These are phyloP conservation scores for Mycena rosella DNA, from an alignment of 768 basidiomycete species.

Conservation along the genomic window DNA sequence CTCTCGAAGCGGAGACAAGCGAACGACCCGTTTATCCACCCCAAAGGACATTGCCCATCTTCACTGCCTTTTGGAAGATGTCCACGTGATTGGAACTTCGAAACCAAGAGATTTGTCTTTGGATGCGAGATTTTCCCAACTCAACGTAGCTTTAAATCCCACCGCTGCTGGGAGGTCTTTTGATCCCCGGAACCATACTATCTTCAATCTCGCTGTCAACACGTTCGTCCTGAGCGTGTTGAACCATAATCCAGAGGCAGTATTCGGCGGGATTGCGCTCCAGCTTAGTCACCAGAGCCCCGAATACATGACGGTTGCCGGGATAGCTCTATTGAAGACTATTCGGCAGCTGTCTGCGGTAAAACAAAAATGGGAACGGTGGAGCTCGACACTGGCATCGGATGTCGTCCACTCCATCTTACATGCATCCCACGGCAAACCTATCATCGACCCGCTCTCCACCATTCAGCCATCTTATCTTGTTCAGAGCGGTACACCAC, in stretches of 20 bases:
- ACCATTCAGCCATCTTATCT: slow-evolving; percentile 88
- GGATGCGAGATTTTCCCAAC: slow-evolving; percentile 17
- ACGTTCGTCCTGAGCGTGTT: slow-evolving; percentile 6
- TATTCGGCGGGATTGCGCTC: slow-evolving; percentile 21
- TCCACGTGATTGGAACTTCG: slow-evolving; percentile 19
- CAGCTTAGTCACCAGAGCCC: slow-evolving; percentile 58
- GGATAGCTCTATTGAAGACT: slow-evolving; percentile 45
- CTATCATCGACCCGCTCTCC: slow-evolving; percentile 81
- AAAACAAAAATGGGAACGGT: slow-evolving; percentile 45
- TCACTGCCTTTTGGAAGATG: slow-evolving; percentile 3
- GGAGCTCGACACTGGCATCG: slow-evolving; percentile 48
- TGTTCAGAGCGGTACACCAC: slow-evolving; percentile 79
- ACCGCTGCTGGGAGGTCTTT: slow-evolving; percentile 3
- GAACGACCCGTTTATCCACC: slow-evolving; percentile 31
- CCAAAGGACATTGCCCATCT: slow-evolving; percentile 17
- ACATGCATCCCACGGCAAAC: slow-evolving; percentile 59
- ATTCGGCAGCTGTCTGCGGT: slow-evolving; percentile 41
- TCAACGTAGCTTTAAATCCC: slow-evolving; percentile 14
- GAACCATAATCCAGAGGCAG: slow-evolving; percentile 14
- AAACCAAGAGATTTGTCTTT: background rate
- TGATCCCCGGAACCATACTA: background rate
- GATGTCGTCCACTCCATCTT: slow-evolving; percentile 64
- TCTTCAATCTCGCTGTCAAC: slow-evolving; percentile 19
- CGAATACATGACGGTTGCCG: slow-evolving; percentile 53
- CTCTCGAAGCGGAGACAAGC: slow-evolving; percentile 38